Evolutionary conservation across 345 rosid genomes (phyloP).

Genomic region (Eucalyptus victrix): DNA sequence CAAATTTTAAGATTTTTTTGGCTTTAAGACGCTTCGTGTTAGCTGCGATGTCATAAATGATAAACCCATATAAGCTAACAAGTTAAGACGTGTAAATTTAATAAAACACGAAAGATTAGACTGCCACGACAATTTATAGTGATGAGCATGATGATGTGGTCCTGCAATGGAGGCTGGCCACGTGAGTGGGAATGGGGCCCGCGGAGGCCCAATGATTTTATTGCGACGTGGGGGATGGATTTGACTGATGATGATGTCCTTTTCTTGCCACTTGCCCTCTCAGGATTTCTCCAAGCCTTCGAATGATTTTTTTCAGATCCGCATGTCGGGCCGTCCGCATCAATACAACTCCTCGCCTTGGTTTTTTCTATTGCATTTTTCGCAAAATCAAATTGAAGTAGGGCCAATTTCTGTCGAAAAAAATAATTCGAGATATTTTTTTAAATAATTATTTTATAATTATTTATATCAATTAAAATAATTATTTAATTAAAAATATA

Average conservation of each 20-base stretch:
- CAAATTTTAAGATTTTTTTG: background rate
- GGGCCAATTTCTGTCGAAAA: too few relatives aligned
- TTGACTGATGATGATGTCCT: background rate
- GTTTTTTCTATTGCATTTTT: too few relatives aligned
- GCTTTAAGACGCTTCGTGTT: rapidly evolving
- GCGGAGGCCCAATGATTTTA: too few relatives aligned
- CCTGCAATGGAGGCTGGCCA: background rate
- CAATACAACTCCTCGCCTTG: background rate
- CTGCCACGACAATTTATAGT: rapidly evolving
- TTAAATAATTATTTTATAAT: too few relatives aligned
- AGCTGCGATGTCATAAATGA: background rate
- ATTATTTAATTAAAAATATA: rapidly evolving
- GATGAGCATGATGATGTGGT: background rate
- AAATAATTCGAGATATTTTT: too few relatives aligned
- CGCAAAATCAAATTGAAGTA: too few relatives aligned
- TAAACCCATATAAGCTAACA: background rate
- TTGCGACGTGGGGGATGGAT: background rate
- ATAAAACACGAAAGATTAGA: background rate
- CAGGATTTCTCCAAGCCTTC: background rate
- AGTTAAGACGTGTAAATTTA: background rate
- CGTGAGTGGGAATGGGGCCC: background rate
- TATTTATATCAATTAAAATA: too few relatives aligned
- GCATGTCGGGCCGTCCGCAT: background rate
- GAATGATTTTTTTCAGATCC: background rate
- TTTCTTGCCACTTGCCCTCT: background rate